A percentile compares a stretch with the other conserved stretches of the same genome.
phyloP scores from a whole-genome alignment of 345 rosid species.

The Gossypium mustelinum region DNA sequence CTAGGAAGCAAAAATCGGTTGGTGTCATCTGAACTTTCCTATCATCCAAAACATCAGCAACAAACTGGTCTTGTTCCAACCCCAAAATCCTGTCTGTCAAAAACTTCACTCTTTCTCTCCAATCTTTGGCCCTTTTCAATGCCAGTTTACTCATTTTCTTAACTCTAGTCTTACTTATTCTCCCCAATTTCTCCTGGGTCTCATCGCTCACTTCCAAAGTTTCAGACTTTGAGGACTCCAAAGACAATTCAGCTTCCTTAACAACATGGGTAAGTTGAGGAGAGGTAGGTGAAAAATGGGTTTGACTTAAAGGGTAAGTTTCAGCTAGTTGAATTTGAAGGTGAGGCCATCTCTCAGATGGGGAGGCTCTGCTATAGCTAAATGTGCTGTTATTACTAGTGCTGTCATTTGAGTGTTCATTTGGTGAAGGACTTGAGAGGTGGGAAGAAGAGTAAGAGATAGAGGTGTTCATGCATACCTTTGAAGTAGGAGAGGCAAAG shows the following conservation, averaged over 20 bases:
- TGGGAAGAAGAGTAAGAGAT: conserved; percentile 19
- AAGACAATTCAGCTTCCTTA: conserved; percentile 26
- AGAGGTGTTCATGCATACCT: conserved; percentile 23
- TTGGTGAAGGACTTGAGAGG: not conserved
- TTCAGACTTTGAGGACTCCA: conserved; percentile 1
- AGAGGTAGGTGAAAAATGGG: conserved; percentile 34
- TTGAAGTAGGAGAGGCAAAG: conserved; percentile 21
- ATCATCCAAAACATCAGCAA: conserved; percentile 74
- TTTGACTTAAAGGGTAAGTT: conserved; percentile 31
- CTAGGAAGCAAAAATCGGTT: conserved; percentile 78
- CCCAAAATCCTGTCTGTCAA: conserved; percentile 60
- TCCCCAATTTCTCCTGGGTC: conserved; percentile 36
- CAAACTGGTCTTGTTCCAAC: conserved; percentile 55
- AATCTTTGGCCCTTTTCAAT: conserved; percentile 73
- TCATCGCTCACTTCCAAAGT: conserved; percentile 29
- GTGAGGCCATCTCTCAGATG: conserved; percentile 90
- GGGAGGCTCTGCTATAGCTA: conserved; percentile 81
- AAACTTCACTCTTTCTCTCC: conserved; percentile 79
- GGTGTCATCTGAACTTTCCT: conserved; percentile 85
- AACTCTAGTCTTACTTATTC: conserved; percentile 49
- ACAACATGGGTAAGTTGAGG: conserved; percentile 15
- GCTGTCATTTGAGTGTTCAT: conserved; percentile 27
- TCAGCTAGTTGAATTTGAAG: conserved; percentile 60
- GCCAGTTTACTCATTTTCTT: conserved; percentile 88
- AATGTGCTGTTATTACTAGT: conserved; percentile 28